phyloP scores from a whole-genome alignment of 768 basidiomycete genomes.

The Panellus pusillus region DNA sequence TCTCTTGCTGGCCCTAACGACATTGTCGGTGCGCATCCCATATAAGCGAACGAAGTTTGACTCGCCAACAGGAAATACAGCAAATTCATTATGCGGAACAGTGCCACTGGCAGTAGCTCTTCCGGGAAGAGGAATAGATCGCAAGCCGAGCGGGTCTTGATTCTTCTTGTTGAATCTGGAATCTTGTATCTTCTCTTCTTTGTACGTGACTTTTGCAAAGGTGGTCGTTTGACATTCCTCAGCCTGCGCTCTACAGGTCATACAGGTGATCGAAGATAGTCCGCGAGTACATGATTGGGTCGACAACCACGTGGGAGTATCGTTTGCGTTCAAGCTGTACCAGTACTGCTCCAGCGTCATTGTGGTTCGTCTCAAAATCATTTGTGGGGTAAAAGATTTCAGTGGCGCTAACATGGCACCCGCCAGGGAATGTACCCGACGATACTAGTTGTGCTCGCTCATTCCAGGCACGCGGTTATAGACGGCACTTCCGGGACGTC shows the following conservation, averaged over 20 bases:
- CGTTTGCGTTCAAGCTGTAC: conserved; percentile 20
- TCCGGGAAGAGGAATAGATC: conserved; percentile 1
- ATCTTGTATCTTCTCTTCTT: conserved; percentile 26
- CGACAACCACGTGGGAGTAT: background rate
- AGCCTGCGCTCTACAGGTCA: background rate
- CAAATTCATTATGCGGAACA: conserved; percentile 1
- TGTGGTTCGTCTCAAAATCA: conserved; percentile 15
- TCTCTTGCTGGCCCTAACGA: background rate
- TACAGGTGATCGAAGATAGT: background rate
- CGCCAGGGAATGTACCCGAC: conserved; percentile 4
- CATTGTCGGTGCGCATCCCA: conserved; percentile 2
- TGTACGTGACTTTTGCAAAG: conserved; percentile 12
- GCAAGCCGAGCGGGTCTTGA: conserved; percentile 16
- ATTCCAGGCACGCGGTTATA: background rate
- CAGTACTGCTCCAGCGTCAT: conserved; percentile 20
- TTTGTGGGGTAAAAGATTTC: no score
- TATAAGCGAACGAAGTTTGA: no score
- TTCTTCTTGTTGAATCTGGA: conserved; percentile 25
- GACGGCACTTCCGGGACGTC: no score
- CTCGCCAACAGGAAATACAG: conserved; percentile 1
- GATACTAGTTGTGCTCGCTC: background rate
- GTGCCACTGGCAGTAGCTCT: background rate
- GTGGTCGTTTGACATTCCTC: no score
- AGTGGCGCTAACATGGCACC: background rate
- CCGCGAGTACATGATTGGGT: conserved; percentile 14